phyloP scores from a whole-genome alignment of 768 basidiomycete genomes.

The Crucibulum laeve region DNA sequence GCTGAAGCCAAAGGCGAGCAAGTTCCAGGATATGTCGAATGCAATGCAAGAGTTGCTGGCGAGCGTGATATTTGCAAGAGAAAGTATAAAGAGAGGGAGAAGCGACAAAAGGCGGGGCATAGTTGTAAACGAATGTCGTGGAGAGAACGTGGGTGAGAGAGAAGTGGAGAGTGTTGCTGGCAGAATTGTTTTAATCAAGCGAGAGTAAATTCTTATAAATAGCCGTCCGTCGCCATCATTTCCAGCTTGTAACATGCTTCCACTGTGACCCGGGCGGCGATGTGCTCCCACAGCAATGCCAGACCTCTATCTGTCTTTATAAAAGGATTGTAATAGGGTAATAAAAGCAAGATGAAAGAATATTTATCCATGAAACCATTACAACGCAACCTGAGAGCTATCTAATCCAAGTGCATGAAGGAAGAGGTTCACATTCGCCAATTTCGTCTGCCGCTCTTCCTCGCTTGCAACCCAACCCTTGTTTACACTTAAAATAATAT shows the following conservation, averaged over 20 bases:
- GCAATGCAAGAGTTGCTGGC: slow-evolving; percentile 49
- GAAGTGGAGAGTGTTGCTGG: not conserved
- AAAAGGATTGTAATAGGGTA: not conserved
- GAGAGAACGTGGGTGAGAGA: not conserved
- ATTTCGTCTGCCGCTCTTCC: slow-evolving; percentile 70
- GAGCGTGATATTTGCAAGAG: slow-evolving; percentile 1
- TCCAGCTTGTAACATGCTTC: too few relatives aligned
- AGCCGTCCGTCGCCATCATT: not conserved
- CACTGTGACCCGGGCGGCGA: too few relatives aligned
- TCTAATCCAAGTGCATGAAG: slow-evolving; percentile 71
- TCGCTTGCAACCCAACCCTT: slow-evolving; percentile 72
- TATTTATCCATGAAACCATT: slow-evolving; percentile 15
- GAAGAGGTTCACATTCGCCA: slow-evolving; percentile 92
- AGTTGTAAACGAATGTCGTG: not conserved
- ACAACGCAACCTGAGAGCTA: slow-evolving; percentile 67
- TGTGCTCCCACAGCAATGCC: too few relatives aligned
- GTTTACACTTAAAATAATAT: slow-evolving; percentile 78
- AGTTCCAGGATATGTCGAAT: slow-evolving; percentile 79
- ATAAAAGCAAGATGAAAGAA: not conserved
- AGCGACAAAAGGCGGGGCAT: slow-evolving; percentile 1
- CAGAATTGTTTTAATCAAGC: too few relatives aligned
- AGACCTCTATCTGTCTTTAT: too few relatives aligned
- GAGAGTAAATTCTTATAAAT: too few relatives aligned
- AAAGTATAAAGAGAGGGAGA: slow-evolving; percentile 1
- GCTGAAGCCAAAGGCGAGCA: slow-evolving; percentile 81